A percentile compares a stretch with the other conserved stretches of the same genome.
Conservation (phyloP, 2,329 filamentous ascomycete species). For the Lecanicillium sp. region DNA sequence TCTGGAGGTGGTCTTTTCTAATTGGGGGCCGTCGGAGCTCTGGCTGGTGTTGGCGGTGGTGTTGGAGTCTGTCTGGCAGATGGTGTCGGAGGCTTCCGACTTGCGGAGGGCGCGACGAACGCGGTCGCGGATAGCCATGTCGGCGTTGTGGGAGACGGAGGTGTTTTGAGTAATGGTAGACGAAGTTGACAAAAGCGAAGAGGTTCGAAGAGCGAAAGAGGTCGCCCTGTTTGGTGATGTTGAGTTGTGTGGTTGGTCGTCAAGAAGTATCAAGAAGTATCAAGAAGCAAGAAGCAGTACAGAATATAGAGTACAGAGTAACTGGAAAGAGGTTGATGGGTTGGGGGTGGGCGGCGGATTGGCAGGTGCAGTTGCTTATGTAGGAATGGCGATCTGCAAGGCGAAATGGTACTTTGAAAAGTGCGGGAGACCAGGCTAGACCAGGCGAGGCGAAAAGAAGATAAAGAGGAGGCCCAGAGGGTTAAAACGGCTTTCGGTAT, state of each 20-base stretch:
- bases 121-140: slow-evolving; percentile 39
- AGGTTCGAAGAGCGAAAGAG: too few relatives aligned
- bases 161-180: too few relatives aligned
- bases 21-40: slow-evolving; percentile 25
- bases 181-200: too few relatives aligned
- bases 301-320: slow-evolving; percentile 1
- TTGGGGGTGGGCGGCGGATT: slow-evolving; percentile 5
- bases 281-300: too few relatives aligned
- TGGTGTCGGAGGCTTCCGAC: slow-evolving; percentile 27
- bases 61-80: slow-evolving; percentile 28
- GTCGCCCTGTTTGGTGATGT: too few relatives aligned
- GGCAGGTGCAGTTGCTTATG: not conserved
- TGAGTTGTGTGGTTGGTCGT: too few relatives aligned
- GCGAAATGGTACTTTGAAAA: too few relatives aligned
- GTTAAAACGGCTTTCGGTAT: too few relatives aligned
- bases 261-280: too few relatives aligned
- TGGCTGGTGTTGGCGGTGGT: slow-evolving; percentile 22
- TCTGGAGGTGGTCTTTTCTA: slow-evolving; percentile 25
- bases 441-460: too few relatives aligned
- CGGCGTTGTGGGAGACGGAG: slow-evolving; percentile 16
- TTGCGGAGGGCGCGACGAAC: slow-evolving; percentile 36
- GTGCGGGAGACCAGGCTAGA: too few relatives aligned
- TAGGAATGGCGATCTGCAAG: slow-evolving; percentile 6
- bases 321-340: not conserved
- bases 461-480: too few relatives aligned